Evolutionary conservation across 108 stramenopile species (phyloP), one percentile per base, ranked within the genome.

Genomic region (Cyclostephanos invisitatus): DNA sequence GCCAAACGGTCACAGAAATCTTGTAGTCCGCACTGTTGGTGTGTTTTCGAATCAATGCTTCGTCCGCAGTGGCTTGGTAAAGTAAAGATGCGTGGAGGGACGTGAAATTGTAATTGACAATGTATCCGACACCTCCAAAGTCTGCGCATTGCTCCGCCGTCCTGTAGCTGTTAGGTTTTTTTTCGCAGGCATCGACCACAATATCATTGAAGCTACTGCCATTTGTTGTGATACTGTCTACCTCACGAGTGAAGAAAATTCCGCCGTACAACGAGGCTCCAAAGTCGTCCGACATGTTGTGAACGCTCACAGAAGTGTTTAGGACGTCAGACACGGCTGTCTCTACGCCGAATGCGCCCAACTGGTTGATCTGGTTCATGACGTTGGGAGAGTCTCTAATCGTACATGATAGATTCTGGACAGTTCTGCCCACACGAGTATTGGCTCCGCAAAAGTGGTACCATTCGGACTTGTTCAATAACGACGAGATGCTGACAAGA

Each of bases 51-150:
- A 86, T 68, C 21, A 93, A 66, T 10, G 84, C 86, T 73, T 90
- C 86, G 59, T 90, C 89, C 3, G 92, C 92, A 27, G 83, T 59
- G 10, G 75, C 77, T 80, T 90, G 89, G 75, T 81, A 93, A 21
- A 88, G 80, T 17, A 75, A 48, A n/a, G 73, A 64, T 17, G 55
- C 28, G 56, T 75, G 79, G 36, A 73, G 70, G 42, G 72, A 84
- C 17, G 79, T 77, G 47, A 58, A 84, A 47, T 81, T 80, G 62
- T 73, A 67, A 59, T 67, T 86, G 35, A 93, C 78, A 20, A 85
- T 72, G 69, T 89, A 93, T 3, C 90, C 92, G 51, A 88, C 62
- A 25, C 92, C 92, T 17, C 42, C 64, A 42, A 84, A 85, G 10
- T 67, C 38, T 2, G 32, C 32, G 63, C 92, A 93, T 14, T 80